Evolutionary conservation across 1,139 yeast species (phyloP), one percentile per base, ranked within the genome.

Genomic region (Suhomyces bribrorum): DNA sequence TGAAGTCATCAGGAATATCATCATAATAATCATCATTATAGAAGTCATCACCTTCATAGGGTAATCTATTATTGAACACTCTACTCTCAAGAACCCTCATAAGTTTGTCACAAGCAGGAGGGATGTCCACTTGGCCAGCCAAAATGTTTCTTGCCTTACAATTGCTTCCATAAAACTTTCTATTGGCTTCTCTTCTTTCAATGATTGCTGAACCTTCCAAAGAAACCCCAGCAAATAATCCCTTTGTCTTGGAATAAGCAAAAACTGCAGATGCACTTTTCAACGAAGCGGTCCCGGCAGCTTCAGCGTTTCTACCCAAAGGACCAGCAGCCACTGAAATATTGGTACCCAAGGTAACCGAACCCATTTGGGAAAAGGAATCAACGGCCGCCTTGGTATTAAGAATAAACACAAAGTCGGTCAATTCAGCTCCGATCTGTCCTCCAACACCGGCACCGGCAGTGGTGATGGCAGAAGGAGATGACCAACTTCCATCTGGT

Each of bases 401-500:
- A 49, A 92, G 75, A 43, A 92, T 90, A 61, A 92, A 92, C 30
- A 92, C 97, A 62, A 92, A 92, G 67, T 92, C 98, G 1, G 98
- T 92, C 54, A 92, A 70, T 61, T 92, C 98, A 5, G 96, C 94
- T 29, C 98, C 98, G 50, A 92, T 79, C 66, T 89, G 95, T 29
- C 98, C 98, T 42, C 98, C 98, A 5, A 94, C 97, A 56, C 98
- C 97, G 3, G 97, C 97, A 52, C 98, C 98, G 1, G 96, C 97
- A 17, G 97, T 86, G 35, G 82, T 83, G 52, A 92, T 85, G 7
- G 97, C 98, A 3, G 96, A 84, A 2, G 98, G 98, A 1, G 97
- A 94, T n/a, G 97, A 88, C 98, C 98, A 92, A 0, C 82, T 65
- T 1, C 97, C 97, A 62, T 92, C 98, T 2, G 94, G 94, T 37